Percentiles rank a stretch among this genome's conserved stretches.
Conservation (phyloP, 306 rosid species). For the Crotalaria pallida region DNA sequence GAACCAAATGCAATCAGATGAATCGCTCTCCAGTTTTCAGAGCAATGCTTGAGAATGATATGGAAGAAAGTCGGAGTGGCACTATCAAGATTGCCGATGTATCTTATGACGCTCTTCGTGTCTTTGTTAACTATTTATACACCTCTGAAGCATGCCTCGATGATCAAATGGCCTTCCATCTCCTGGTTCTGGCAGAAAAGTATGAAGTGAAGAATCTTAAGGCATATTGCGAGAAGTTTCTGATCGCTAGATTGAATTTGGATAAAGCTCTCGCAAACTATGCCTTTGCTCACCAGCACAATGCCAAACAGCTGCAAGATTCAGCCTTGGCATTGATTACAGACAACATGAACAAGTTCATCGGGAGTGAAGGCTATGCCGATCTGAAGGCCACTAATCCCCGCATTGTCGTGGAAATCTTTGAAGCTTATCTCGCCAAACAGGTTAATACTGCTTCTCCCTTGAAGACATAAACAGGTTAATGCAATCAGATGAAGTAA, state of each 20-base stretch:
- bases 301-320: conserved; percentile 51
- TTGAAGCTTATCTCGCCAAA: conserved; percentile 62
- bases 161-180: conserved; percentile 65
- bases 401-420: conserved; percentile 67
- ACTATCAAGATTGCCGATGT: conserved; percentile 72
- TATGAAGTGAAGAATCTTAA: conserved; percentile 81
- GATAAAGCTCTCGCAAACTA: conserved; percentile 54
- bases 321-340: conserved; percentile 53
- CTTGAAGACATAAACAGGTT: background rate
- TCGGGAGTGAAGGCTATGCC: conserved; percentile 49
- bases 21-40: conserved; percentile 80
- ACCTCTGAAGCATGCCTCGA: conserved; percentile 71
- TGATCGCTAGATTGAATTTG: conserved; percentile 59
- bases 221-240: conserved; percentile 57
- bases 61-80: conserved; percentile 80
- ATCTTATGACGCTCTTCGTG: conserved; percentile 58
- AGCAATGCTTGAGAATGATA: conserved; percentile 85
- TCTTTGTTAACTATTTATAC: conserved; percentile 71
- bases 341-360: conserved; percentile 62
- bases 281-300: conserved; percentile 69
- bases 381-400: conserved; percentile 70
- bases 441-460: conserved; percentile 64
- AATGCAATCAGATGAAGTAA: background rate
- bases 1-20: conserved; percentile 36
- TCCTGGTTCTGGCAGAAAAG: conserved; percentile 66